Base-by-base conservation (phyloP, 1,284 basidiomycete genomes). In the Papiliotrema laurentii region DNA sequence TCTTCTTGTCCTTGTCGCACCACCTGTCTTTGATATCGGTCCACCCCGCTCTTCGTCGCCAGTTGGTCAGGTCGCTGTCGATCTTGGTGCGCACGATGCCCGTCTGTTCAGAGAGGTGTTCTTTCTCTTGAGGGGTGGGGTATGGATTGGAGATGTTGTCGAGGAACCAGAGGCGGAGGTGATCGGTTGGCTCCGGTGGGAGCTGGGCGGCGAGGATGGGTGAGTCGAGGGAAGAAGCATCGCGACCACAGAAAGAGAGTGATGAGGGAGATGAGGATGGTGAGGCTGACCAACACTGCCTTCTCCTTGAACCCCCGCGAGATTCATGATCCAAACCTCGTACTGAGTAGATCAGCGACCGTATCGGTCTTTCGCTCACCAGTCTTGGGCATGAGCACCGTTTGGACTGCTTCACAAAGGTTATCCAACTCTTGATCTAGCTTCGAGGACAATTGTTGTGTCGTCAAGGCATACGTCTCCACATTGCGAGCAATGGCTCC, bases 21-120 rank as follows among this genome's bases (percentile, higher is more conserved):
- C 49, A 64, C 4, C 47, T 51, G 16, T 63, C 53, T 46, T 60
- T 54, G 22, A 67, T 55, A 18, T 57, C 54, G 2, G 58, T 56
- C 64, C 64, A 69, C 10, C 61, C 62, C 7, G 56, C 44, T 16
- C 66, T 49, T 6, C 64, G 54, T 2, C 66, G 55, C 56, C 61
- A 66, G 45, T 69, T 69, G 26, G 63, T 64, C 24, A 69, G 38
- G 43, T 66, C 59, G 21, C 44, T 46, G 24, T 65, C 61, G 46
- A 67, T 53, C 43, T 64, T 63, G 28, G 40, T 47, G 0, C 44
- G 25, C 3, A 53, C 35, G 41, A 64, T 59, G 19, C 53, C 54
- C 33, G 57, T 49, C 27, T 33, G 22, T 18, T 19, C 9, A 34
- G 63, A 53, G 7, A 67, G 54, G 6, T 35, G 5, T 6, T 51